A percentile compares a stretch with the other conserved stretches of the same genome.
Evolutionary conservation across 768 basidiomycete species (phyloP).

Genomic region (Pisolithus orientalis): DNA sequence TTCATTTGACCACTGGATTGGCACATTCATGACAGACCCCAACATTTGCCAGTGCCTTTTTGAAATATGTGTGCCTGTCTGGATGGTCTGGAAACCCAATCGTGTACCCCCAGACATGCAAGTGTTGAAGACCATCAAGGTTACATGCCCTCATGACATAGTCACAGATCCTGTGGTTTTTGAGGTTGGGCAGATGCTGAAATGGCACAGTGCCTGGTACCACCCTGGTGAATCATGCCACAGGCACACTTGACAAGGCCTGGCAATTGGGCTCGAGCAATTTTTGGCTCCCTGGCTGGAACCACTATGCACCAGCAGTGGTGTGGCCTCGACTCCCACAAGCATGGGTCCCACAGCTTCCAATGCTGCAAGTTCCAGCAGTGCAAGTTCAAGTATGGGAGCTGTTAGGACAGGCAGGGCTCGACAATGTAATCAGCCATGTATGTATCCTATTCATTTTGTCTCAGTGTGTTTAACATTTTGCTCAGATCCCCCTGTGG

Average conservation of each 20-base stretch:
- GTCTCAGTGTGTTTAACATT: background rate
- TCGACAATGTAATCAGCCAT: background rate
- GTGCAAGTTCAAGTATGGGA: background rate
- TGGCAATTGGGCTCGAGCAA: background rate
- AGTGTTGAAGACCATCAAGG: background rate
- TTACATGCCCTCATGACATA: background rate
- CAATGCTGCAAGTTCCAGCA: too few species aligned
- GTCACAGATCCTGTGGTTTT: background rate
- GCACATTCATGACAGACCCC: background rate
- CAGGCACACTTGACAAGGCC: background rate
- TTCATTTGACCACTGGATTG: background rate
- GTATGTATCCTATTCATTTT: background rate
- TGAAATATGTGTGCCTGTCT: background rate
- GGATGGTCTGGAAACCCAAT: background rate
- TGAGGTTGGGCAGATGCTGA: background rate
- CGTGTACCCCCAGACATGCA: background rate
- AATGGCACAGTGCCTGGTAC: background rate
- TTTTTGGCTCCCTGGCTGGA: background rate
- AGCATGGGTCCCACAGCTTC: too few species aligned
- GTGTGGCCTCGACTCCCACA: too few species aligned
- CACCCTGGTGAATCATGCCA: background rate
- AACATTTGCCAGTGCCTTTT: background rate
- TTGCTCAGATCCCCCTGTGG: background rate
- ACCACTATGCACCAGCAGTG: too few species aligned
- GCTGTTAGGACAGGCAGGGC: background rate